Percentiles rank a stretch among this genome's conserved stretches.
Evolutionary conservation across 768 basidiomycete species (phyloP).

Genomic region (Omphalotus guepiniiformis): DNA sequence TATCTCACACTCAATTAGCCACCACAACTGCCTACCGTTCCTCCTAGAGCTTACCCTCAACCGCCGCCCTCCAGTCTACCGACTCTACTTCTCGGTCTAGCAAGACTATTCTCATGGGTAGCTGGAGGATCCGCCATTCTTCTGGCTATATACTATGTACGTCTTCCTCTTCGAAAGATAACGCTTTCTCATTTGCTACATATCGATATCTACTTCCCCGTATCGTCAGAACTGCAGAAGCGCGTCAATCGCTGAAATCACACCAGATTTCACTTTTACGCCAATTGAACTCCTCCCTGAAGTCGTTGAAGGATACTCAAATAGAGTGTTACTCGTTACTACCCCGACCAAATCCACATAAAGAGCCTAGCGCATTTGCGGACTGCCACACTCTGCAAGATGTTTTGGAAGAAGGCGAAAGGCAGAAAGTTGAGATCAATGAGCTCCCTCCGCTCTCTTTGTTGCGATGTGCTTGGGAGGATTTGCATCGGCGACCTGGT

Average conservation of each 20-base stretch:
- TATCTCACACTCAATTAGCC: conserved; percentile 8
- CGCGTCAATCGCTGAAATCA: conserved; percentile 54
- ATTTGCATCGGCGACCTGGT: conserved; percentile 34
- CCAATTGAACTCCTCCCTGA: conserved; percentile 51
- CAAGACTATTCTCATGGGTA: conserved; percentile 52
- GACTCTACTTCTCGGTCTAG: conserved; percentile 36
- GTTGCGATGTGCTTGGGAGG: conserved; percentile 59
- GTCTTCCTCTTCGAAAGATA: conserved; percentile 19
- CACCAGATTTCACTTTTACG: conserved; percentile 58
- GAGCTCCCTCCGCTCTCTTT: conserved; percentile 49
- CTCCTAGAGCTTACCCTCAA: conserved; percentile 49
- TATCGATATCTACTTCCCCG: conserved; percentile 71
- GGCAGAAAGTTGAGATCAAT: conserved; percentile 23
- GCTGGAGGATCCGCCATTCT: conserved; percentile 57
- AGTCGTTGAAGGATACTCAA: conserved; percentile 53
- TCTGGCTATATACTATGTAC: conserved; percentile 63
- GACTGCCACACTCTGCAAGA: conserved; percentile 44
- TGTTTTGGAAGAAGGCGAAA: conserved; percentile 24
- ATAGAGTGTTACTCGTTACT: conserved; percentile 50
- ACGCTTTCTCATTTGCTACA: conserved; percentile 9
- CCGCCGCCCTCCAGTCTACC: conserved; percentile 47
- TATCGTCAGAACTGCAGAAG: conserved; percentile 51
- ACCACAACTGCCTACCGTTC: conserved; percentile 32
- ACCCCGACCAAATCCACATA: conserved; percentile 47
- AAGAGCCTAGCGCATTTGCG: conserved; percentile 42